Percentiles rank a stretch among this genome's conserved stretches.
phyloP scores from a whole-genome alignment of 306 rosid genomes.

The Coriaria nepalensis region DNA sequence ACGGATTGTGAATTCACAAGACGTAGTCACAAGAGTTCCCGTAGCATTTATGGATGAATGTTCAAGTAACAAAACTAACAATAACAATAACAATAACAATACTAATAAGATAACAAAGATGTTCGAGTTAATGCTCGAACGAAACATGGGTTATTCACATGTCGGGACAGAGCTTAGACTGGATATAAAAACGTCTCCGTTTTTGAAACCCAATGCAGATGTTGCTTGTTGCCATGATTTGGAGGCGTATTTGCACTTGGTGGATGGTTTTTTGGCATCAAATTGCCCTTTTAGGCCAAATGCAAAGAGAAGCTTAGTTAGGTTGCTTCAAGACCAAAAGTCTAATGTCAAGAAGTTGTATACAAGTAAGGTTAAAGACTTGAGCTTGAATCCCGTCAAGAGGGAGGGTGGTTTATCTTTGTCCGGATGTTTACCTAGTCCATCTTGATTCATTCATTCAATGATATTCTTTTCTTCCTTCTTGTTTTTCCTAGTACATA shows the following conservation, averaged over 20 bases:
- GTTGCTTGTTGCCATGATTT: slow-evolving; percentile 85
- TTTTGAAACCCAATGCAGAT: slow-evolving; percentile 71
- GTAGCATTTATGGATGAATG: slow-evolving; percentile 38
- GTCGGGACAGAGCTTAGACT: slow-evolving; percentile 72
- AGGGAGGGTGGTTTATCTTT: too few species aligned
- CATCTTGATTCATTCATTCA: too few species aligned
- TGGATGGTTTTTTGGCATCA: slow-evolving; percentile 79
- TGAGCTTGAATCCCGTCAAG: slow-evolving; percentile 36
- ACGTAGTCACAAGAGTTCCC: slow-evolving; percentile 63
- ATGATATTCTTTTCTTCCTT: too few species aligned
- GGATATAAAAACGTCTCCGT: slow-evolving; percentile 79
- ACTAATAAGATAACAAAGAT: too few species aligned
- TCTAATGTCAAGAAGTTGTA: slow-evolving; percentile 72
- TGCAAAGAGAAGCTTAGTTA: slow-evolving; percentile 68
- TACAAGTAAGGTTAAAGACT: slow-evolving; percentile 52
- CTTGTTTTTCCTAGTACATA: too few species aligned
- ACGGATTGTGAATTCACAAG: slow-evolving; percentile 75
- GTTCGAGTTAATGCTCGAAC: slow-evolving; percentile 35
- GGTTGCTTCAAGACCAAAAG: slow-evolving; percentile 59
- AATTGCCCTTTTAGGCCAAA: slow-evolving; percentile 70
- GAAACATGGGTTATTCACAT: slow-evolving; percentile 52
- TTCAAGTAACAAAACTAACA: slow-evolving; percentile 29
- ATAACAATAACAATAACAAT: too few species aligned
- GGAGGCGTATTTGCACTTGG: slow-evolving; percentile 86
- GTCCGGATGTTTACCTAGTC: slow-evolving; percentile 59